These are phyloP conservation scores for Xylaria sp. DNA, from an alignment of 2,329 filamentous ascomycete species.

Conservation along the genomic window DNA sequence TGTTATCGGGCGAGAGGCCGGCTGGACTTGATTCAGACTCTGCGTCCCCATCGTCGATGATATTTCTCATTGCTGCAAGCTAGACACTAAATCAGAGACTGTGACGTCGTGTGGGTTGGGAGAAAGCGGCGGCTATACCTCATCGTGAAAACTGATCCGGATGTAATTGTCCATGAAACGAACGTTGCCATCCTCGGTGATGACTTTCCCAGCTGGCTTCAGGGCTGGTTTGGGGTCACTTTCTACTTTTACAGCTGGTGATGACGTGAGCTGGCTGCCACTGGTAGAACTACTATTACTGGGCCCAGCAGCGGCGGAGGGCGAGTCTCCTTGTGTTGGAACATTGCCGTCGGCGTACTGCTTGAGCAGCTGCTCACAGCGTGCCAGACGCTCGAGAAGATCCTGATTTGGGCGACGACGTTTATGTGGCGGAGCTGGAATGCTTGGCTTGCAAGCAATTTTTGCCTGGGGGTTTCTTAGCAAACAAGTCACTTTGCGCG, in stretches of 20 bases:
- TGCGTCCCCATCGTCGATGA: constrained; percentile 35
- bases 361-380: constrained; percentile 39
- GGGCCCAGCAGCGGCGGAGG: neutral
- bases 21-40: constrained; percentile 28
- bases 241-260: constrained; percentile 6
- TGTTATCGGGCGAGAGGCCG: constrained; percentile 34
- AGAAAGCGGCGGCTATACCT: constrained; percentile 25
- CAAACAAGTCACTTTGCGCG: neutral
- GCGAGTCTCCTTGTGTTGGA: constrained; percentile 5
- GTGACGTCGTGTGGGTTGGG: neutral
- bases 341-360: constrained; percentile 36
- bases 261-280: constrained; percentile 13
- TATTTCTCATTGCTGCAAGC: constrained; percentile 35
- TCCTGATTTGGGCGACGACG: constrained; percentile 39
- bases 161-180: constrained; percentile 38
- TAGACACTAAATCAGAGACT: constrained; percentile 22
- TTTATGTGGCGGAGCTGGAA: constrained; percentile 34
- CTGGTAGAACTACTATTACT: neutral
- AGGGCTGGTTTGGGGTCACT: neutral
- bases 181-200: constrained; percentile 37
- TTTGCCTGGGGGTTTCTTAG: constrained; percentile 34
- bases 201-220: constrained; percentile 29
- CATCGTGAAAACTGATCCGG: constrained; percentile 37
- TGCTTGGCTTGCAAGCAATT: constrained; percentile 37
- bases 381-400: constrained; percentile 37